Base-by-base conservation (phyloP, 176 grass and related monocot species). In the Musa beccarii region DNA sequence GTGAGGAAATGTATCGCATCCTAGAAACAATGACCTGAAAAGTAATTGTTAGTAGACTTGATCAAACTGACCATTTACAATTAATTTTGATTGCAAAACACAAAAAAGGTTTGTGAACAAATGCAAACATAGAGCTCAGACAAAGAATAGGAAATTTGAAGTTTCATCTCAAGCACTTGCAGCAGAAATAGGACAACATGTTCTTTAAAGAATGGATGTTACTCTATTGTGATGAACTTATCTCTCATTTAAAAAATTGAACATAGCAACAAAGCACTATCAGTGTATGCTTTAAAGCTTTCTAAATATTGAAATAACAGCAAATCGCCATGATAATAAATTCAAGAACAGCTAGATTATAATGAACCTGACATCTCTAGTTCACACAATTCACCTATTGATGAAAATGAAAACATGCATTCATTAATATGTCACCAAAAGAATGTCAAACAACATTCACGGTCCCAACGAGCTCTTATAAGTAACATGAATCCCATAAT, bases 1-100 rank as follows among this genome's bases (percentile, higher is more conserved):
- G 90, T 67, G 90, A 98, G 29, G 94, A 98, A 79, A 98, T 98
- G 65, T 98, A 98, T 85, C 94, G 83, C 90, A 98, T 98, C 85
- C 94, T 93, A 70, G 94, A 98, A 79, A 98, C 90, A 69, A 98
- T 98, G 49, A 98, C 90, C 94, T 98, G 84, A 85, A 80, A 90
- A 68, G 54, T 20, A 14, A 71, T 43, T 43, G 34, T 43, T 43
- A 85, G 55, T 52, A 10, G 61, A 34, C 20, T 50, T 63, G 23
- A 80, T 55, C 13, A 56, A 70, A 51, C 25, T 70, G 49, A 52
- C 0, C 8, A 52, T 8, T 70, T 52, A 2, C 17, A 70, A 11
- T 2, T 16, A 70, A 51, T 50, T 0, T 51, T 20, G 16, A 51
- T 25, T 13, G 24, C 65, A 68, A 26, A 22, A 68, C 15, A 11